phyloP scores from a whole-genome alignment of 2,329 filamentous ascomycete genomes.

The Scedosporium dehoogii region DNA sequence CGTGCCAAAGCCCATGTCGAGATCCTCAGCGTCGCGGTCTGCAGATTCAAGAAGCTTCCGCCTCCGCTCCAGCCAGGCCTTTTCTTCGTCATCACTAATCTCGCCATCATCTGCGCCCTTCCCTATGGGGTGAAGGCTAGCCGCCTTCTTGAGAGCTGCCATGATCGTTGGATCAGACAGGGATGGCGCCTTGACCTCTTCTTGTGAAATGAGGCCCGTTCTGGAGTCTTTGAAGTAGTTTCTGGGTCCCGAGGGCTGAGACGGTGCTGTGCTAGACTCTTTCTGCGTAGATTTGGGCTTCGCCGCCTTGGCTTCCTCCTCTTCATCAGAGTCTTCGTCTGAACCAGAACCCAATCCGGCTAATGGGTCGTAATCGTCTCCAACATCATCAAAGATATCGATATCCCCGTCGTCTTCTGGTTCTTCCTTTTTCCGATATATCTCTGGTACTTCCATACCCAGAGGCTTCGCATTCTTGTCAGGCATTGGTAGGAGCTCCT shows the following conservation, averaged over 20 bases:
- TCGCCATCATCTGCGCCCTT: constrained; percentile 23
- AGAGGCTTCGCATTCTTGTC: constrained; percentile 47
- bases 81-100: constrained; percentile 28
- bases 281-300: constrained; percentile 14
- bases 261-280: constrained; percentile 36
- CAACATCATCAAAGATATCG: constrained; percentile 57
- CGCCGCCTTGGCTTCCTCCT: constrained; percentile 15
- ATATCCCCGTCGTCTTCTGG: constrained; percentile 45
- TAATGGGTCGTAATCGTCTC: constrained; percentile 58
- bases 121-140: constrained; percentile 45
- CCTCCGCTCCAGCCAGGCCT: constrained; percentile 55
- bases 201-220: constrained; percentile 41
- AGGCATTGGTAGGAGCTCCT: constrained; percentile 38
- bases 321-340: constrained; percentile 28
- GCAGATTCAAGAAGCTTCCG: constrained; percentile 64
- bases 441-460: constrained; percentile 57
- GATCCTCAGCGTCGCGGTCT: constrained; percentile 76
- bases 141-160: constrained; percentile 78
- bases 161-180: constrained; percentile 69
- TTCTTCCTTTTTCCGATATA: constrained; percentile 36
- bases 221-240: constrained; percentile 57
- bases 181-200: constrained; percentile 40
- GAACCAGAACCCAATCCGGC: constrained; percentile 41
- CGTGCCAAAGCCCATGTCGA: constrained; percentile 90
- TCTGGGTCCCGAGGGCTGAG: constrained; percentile 27